Evolutionary conservation across 1,139 yeast genomes (phyloP), one percentile per base, ranked within the genome.

Genomic region (Pichia sp.): DNA sequence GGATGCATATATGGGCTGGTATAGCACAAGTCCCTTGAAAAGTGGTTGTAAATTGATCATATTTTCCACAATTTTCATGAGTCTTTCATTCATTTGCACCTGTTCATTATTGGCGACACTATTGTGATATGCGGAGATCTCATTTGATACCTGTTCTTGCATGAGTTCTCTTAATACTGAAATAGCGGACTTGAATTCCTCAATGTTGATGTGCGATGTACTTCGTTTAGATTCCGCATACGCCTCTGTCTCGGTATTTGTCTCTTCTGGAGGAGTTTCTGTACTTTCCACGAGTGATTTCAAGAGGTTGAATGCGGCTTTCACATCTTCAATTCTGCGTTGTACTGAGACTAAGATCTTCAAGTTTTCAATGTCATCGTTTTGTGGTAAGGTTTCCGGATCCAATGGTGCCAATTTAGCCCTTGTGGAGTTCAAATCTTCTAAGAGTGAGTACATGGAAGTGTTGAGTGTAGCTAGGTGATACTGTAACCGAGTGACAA

Each of bases 381-480:
- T 24, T 16, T 14, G 20, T 33, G 35, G 35, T n/a, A 45, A 36
- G 3, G 32, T 22, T 17, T 53, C 45, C 10, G 53, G 22, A 6
- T 49, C 49, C 2, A 34, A 20, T 4, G 3, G 6, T 8, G 39
- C 34, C 11, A 64, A 37, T 32, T 59, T 52, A 13, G 33, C 33
- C 25, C 61, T 62, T 17, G 64, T 56, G 16, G 51, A 52, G 6
- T 55, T 52, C 18, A 78, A 55, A 38, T 77, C 83, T 5, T 65
- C 59, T 36, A 74, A 68, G 22, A 79, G 53, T 2, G 81, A 64
- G 26, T 69, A 61, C 20, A 78, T 70, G 1, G 85, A 71, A 38
- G 74, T 71, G 25, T 72, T 67, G 29, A 80, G 57, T 3, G 78
- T 69, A 35, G 75, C 78, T 27, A 77, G 59, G 50, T 77, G 78